phyloP scores from a whole-genome alignment of 257 asterid species.

The Solanum clarkiae region DNA sequence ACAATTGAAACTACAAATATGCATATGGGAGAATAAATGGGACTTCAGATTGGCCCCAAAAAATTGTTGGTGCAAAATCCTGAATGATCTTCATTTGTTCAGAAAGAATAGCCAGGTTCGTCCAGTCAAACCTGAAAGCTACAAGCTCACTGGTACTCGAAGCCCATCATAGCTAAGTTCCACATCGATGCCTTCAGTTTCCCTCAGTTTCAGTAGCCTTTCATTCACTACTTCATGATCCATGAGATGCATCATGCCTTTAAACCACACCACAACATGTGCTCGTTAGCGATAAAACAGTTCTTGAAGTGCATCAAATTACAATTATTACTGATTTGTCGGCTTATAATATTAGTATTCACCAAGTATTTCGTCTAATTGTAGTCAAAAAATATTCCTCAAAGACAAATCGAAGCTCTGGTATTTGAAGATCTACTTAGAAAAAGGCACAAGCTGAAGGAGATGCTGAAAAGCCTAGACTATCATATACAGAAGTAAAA shows the following conservation, averaged over 20 bases:
- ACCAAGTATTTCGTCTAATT: not conserved
- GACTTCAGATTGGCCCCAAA: not conserved
- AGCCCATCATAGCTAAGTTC: conserved; percentile 93
- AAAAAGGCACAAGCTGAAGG: not conserved
- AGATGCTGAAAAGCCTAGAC: not conserved
- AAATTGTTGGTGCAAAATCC: not conserved
- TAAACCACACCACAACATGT: not conserved
- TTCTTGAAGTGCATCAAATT: not conserved
- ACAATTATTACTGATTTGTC: not conserved
- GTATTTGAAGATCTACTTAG: not conserved
- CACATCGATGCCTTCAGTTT: conserved; percentile 65
- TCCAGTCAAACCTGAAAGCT: conserved; percentile 1
- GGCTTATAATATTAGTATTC: not conserved
- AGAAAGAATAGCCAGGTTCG: not conserved
- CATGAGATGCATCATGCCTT: conserved; percentile 99
- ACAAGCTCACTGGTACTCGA: conserved; percentile 53
- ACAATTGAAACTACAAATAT: not conserved
- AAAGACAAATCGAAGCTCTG: not conserved
- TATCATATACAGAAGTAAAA: not conserved
- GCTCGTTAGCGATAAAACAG: not conserved
- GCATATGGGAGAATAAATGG: not conserved
- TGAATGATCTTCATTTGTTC: not conserved
- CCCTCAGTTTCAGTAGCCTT: conserved; percentile 51
- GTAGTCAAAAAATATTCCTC: not conserved
- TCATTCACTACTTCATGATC: conserved; percentile 73